A percentile compares a stretch with the other conserved stretches of the same genome.
Evolutionary conservation across 139 green algal species (phyloP).

Genomic region (Diplosphaera chodatii): DNA sequence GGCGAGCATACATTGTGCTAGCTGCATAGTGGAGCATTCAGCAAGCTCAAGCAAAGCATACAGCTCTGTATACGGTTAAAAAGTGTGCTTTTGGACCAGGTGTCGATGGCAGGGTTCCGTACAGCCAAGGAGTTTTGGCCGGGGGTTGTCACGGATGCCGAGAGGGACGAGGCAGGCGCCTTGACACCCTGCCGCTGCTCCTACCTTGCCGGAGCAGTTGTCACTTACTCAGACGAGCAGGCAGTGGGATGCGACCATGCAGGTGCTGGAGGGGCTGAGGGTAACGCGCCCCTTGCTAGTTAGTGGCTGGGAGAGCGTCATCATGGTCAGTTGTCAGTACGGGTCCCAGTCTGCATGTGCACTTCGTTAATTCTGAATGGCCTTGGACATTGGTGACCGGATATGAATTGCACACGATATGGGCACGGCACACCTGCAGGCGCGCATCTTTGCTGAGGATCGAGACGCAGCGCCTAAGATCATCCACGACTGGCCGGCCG

Average conservation of each 20-base stretch:
- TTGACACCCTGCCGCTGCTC: too few species aligned
- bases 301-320: conserved; percentile 32
- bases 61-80: too few species aligned
- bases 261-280: conserved; percentile 23
- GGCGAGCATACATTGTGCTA: background rate
- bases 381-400: too few species aligned
- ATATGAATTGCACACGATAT: too few species aligned
- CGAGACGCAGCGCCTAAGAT: conserved; percentile 10
- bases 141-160: background rate
- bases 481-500: conserved; percentile 23
- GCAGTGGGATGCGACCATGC: background rate
- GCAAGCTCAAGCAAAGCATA: too few species aligned
- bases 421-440: too few species aligned
- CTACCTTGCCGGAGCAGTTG: too few species aligned
- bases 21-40: too few species aligned
- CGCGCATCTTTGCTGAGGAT: conserved; percentile 27
- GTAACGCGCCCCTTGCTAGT: conserved; percentile 35
- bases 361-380: background rate
- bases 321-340: conserved; percentile 13
- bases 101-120: conserved; percentile 22
- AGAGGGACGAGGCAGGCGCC: background rate
- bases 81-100: too few species aligned
- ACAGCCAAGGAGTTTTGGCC: conserved; percentile 30
- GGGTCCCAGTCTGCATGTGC: background rate
- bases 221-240: too few species aligned